A percentile compares a stretch with the other conserved stretches of the same genome.
Conservation (phyloP, 2,329 filamentous ascomycete species). For the Xylaria sp. region DNA sequence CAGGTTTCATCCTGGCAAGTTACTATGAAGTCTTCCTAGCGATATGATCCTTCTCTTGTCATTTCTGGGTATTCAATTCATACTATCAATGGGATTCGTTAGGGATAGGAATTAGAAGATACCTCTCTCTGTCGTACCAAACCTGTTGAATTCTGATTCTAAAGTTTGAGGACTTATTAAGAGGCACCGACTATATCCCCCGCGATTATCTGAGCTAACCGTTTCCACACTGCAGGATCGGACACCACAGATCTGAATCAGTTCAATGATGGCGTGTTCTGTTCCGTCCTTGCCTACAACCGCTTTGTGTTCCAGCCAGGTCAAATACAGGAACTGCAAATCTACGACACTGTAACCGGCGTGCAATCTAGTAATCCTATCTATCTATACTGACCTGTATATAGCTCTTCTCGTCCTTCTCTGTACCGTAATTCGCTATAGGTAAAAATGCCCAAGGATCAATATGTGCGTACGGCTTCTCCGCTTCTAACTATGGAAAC, state of each 20-base stretch:
- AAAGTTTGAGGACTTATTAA: not conserved
- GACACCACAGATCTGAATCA: constrained; percentile 20
- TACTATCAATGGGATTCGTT: not conserved
- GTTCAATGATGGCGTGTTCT: not conserved
- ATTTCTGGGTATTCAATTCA: not conserved
- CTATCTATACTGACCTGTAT: no score
- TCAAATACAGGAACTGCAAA: not conserved
- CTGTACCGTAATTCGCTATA: no score
- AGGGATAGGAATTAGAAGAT: not conserved
- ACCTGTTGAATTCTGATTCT: not conserved
- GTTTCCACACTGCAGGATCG: constrained; percentile 14
- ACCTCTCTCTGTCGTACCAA: not conserved
- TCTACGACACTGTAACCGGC: not conserved
- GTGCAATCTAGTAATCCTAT: no score
- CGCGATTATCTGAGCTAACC: not conserved
- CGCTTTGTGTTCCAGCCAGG: not conserved
- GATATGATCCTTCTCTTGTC: not conserved
- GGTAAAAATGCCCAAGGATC: not conserved
- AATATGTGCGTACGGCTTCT: not conserved
- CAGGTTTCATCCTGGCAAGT: not conserved
- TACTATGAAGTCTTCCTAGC: not conserved
- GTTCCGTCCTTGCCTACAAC: not conserved
- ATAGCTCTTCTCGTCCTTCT: no score
- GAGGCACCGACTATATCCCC: not conserved
- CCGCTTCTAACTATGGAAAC: not conserved